Conservation (phyloP, 106 monocot genomes). For the Platanthera guangdongensis region DNA sequence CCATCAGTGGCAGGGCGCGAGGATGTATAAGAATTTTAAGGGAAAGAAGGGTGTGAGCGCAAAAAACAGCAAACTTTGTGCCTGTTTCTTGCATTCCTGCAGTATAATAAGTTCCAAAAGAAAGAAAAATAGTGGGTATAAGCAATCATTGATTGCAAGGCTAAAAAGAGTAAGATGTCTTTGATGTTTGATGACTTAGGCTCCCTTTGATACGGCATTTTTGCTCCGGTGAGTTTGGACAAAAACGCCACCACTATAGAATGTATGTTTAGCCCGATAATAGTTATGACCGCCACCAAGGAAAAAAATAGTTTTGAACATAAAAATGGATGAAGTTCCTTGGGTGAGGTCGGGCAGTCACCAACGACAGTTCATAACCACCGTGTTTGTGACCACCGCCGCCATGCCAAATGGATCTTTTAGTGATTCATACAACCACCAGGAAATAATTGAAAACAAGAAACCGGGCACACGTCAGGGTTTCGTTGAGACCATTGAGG, state of each 20-base stretch:
- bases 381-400: too few species aligned
- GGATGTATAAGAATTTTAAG: slow-evolving; percentile 91
- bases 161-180: not conserved
- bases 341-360: too few species aligned
- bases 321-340: too few species aligned
- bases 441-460: not conserved
- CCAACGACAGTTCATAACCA: too few species aligned
- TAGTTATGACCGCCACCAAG: too few species aligned
- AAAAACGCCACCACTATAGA: too few species aligned
- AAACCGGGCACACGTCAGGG: not conserved
- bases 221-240: too few species aligned
- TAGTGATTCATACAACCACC: not conserved
- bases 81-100: slow-evolving; percentile 70
- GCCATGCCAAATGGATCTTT: too few species aligned
- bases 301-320: too few species aligned
- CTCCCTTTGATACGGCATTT: too few species aligned
- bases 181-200: too few species aligned
- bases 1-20: slow-evolving; percentile 43
- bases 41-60: slow-evolving; percentile 53
- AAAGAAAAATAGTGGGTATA: not conserved
- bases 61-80: slow-evolving; percentile 63
- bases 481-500: not conserved
- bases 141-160: not conserved
- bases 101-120: not conserved
- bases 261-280: too few species aligned